A percentile compares a stretch with the other conserved stretches of the same genome.
phyloP scores from a whole-genome alignment of 495 filamentous ascomycete species.

The Aspergillus haitiensis region DNA sequence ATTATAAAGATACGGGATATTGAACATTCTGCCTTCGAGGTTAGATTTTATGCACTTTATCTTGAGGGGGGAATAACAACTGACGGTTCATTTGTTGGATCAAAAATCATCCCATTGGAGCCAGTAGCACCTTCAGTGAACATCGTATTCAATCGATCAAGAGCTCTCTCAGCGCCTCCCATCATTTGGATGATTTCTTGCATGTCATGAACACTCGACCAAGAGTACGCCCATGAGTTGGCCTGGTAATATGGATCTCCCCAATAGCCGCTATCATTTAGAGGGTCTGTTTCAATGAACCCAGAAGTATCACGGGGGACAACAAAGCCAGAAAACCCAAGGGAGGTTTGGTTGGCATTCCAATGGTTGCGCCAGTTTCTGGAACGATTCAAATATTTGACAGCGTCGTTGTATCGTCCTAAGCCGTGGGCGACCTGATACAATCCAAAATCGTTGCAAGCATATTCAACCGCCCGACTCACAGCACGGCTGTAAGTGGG shows the following conservation, averaged over 20 bases:
- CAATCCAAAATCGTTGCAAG: slow-evolving; percentile 67
- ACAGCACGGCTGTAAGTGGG: slow-evolving; percentile 61
- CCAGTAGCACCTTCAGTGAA: slow-evolving; percentile 49
- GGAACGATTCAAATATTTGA: slow-evolving; percentile 63
- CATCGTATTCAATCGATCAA: slow-evolving; percentile 43
- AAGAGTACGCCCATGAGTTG: slow-evolving; percentile 68
- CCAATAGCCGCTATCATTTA: slow-evolving; percentile 61
- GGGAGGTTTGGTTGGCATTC: slow-evolving; percentile 55
- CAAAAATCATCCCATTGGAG: slow-evolving; percentile 59
- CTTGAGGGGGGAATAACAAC: slow-evolving; percentile 14
- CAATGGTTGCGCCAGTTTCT: slow-evolving; percentile 74
- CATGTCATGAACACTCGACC: slow-evolving; percentile 69
- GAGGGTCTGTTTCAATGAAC: slow-evolving; percentile 59
- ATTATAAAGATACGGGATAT: slow-evolving; percentile 70
- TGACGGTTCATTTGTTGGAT: slow-evolving; percentile 67
- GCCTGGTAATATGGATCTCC: slow-evolving; percentile 62
- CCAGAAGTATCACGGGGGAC: slow-evolving; percentile 58
- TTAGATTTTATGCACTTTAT: slow-evolving; percentile 4
- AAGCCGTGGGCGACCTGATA: slow-evolving; percentile 54
- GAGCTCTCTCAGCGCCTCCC: slow-evolving; percentile 50
- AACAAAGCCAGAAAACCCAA: slow-evolving; percentile 63
- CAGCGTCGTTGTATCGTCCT: slow-evolving; percentile 49
- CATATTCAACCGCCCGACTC: slow-evolving; percentile 66
- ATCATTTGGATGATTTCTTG: slow-evolving; percentile 54
- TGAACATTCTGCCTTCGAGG: slow-evolving; percentile 52